Percentiles rank a stretch among this genome's conserved stretches.
phyloP scores from a whole-genome alignment of 345 rosid genomes.

The Corymbia maculata region DNA sequence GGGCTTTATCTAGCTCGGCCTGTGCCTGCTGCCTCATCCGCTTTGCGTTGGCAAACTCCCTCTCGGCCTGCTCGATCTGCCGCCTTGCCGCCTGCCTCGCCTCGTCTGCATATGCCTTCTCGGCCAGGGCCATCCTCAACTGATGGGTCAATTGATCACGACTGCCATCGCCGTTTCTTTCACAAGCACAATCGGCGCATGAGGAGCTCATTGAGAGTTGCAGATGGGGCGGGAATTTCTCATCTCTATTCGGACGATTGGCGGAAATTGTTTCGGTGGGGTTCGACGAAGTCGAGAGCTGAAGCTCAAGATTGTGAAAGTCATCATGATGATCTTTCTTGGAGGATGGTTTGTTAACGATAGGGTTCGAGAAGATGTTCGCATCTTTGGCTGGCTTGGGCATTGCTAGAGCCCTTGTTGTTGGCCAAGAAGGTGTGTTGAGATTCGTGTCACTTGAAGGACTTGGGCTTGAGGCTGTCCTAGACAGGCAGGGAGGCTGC shows the following conservation, averaged over 20 bases:
- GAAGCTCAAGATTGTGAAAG: slow-evolving; percentile 57
- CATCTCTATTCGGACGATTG: slow-evolving; percentile 16
- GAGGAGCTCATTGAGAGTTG: slow-evolving; percentile 45
- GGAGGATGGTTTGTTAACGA: slow-evolving; percentile 2
- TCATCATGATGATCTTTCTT: not conserved
- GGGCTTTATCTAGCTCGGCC: slow-evolving; percentile 65
- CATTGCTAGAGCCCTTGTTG: slow-evolving; percentile 4
- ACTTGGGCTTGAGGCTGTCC: slow-evolving; percentile 60
- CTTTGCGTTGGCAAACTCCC: slow-evolving; percentile 70
- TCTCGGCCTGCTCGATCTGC: slow-evolving; percentile 76
- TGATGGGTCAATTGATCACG: slow-evolving; percentile 11
- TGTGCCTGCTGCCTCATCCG: slow-evolving; percentile 71
- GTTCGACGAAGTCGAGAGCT: slow-evolving; percentile 29
- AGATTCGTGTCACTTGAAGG: slow-evolving; percentile 46
- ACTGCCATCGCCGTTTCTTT: not conserved
- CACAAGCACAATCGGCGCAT: not conserved
- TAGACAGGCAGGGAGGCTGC: slow-evolving; percentile 42
- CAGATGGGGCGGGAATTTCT: slow-evolving; percentile 26
- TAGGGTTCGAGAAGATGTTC: not conserved
- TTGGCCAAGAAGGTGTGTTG: slow-evolving; percentile 31
- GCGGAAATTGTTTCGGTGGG: slow-evolving; percentile 1
- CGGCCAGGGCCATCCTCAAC: slow-evolving; percentile 45
- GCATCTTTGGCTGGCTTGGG: not conserved
- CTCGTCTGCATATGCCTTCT: slow-evolving; percentile 50
- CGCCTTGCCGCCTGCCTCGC: slow-evolving; percentile 53